Conservation (phyloP, 495 filamentous ascomycete species). For the Penicillium psychrofluorescens region DNA sequence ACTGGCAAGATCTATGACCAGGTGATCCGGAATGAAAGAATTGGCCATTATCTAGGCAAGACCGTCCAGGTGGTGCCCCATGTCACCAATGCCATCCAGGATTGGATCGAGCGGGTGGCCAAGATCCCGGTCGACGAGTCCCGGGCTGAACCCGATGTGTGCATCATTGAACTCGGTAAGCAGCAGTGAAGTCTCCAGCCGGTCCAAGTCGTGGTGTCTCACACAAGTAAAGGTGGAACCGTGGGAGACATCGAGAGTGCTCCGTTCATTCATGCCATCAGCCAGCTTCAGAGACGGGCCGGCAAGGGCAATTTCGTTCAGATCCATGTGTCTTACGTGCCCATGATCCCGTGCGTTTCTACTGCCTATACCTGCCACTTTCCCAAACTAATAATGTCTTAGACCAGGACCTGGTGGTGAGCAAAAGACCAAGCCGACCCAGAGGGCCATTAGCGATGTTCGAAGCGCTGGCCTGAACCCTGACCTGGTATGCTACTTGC, state of each 20-base stretch:
- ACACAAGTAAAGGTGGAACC: slow-evolving; percentile 51
- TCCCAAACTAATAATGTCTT: slow-evolving; percentile 11
- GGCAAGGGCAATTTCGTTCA: slow-evolving; percentile 78
- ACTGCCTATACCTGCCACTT: background rate
- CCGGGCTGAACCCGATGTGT: slow-evolving; percentile 78
- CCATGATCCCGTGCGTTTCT: slow-evolving; percentile 38
- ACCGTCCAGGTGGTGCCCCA: slow-evolving; percentile 95
- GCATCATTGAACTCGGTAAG: slow-evolving; percentile 57
- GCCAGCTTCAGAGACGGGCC: slow-evolving; percentile 62
- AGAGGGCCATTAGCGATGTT: slow-evolving; percentile 76
- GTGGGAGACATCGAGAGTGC: slow-evolving; percentile 88
- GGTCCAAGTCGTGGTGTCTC: background rate
- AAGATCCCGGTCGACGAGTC: slow-evolving; percentile 83
- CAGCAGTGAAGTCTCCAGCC: background rate
- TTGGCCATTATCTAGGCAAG: slow-evolving; percentile 80
- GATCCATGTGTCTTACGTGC: slow-evolving; percentile 78
- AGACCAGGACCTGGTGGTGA: slow-evolving; percentile 45
- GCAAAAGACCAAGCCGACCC: slow-evolving; percentile 96
- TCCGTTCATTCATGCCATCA: slow-evolving; percentile 83
- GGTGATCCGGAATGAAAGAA: slow-evolving; percentile 73
- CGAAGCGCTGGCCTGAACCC: slow-evolving; percentile 77
- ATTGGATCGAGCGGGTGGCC: slow-evolving; percentile 87
- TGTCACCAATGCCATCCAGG: slow-evolving; percentile 81
- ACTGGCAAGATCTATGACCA: slow-evolving; percentile 91
- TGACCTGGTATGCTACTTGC: slow-evolving; percentile 50